These are phyloP conservation scores for Mimosa bimucronata DNA, from an alignment of 306 rosid genomes.

Conservation along the genomic window DNA sequence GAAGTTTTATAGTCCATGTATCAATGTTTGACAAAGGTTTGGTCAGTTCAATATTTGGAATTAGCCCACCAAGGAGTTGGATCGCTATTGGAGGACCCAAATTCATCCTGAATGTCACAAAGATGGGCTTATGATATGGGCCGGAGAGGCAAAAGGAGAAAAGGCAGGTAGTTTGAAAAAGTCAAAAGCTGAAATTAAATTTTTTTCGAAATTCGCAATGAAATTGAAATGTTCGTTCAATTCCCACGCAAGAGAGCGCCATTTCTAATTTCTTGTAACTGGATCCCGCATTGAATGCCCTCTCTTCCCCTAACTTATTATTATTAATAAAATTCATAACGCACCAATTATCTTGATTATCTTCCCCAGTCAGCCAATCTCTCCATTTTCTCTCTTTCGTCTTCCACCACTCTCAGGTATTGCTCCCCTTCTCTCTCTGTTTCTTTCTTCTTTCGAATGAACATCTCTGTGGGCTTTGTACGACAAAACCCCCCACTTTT, in stretches of 20 bases:
- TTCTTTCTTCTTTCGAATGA: background rate
- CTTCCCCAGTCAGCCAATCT: background rate
- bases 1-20: background rate
- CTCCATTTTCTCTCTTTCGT: background rate
- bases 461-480: background rate
- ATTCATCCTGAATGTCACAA: background rate
- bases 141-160: background rate
- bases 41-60: background rate
- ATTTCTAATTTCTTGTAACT: slow-evolving; percentile 1
- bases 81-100: background rate
- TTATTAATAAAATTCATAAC: background rate
- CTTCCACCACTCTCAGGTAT: slow-evolving; percentile 8
- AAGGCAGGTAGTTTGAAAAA: background rate
- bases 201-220: slow-evolving; percentile 4
- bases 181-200: background rate
- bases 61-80: background rate
- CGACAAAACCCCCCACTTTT: background rate
- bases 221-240: background rate
- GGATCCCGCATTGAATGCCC: slow-evolving; percentile 29
- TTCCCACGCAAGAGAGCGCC: slow-evolving; percentile 41
- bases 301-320: background rate
- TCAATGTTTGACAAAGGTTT: background rate
- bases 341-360: background rate
- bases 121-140: background rate
- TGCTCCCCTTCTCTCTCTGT: background rate